Conservation (phyloP, 352 stramenopile species). For the Phytophthora crassamura region DNA sequence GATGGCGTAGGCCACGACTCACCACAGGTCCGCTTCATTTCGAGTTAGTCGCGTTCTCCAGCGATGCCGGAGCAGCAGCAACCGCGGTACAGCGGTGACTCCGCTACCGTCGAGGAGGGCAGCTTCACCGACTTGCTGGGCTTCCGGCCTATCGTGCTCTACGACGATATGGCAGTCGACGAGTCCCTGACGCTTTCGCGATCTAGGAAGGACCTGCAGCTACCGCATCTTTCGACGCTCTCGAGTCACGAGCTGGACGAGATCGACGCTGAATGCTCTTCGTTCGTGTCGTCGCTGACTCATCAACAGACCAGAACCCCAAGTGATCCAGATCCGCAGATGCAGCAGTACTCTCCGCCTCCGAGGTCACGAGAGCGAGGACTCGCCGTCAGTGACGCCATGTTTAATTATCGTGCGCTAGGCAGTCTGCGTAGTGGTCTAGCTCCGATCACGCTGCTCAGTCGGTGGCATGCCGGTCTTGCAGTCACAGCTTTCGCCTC, state of each 20-base stretch:
- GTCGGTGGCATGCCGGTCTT: constrained; percentile 45
- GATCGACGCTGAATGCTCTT: constrained; percentile 28
- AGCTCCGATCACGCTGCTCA: constrained; percentile 44
- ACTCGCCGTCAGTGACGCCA: constrained; percentile 37
- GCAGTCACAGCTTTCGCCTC: constrained; percentile 39
- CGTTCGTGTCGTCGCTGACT: constrained; percentile 5
- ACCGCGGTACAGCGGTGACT: neutral
- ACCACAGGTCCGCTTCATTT: constrained; percentile 5
- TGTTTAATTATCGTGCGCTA: constrained; percentile 59
- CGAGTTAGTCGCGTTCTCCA: constrained; percentile 3
- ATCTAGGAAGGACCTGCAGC: constrained; percentile 24
- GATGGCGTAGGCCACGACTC: constrained; percentile 8
- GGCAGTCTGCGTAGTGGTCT: constrained; percentile 55
- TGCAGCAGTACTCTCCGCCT: constrained; percentile 15
- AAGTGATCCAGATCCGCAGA: neutral
- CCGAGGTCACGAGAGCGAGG: constrained; percentile 12
- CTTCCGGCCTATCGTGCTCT: constrained; percentile 36
- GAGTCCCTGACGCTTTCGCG: constrained; percentile 38
- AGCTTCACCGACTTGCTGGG: constrained; percentile 16
- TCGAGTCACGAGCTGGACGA: constrained; percentile 37
- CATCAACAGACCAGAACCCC: neutral
- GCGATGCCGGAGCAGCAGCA: constrained; percentile 20
- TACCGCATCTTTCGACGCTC: constrained; percentile 23
- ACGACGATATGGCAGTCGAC: constrained; percentile 34
- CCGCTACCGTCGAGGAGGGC: constrained; percentile 4